Percentiles rank a stretch among this genome's conserved stretches.
These are phyloP conservation scores for Taiozyma sp. DNA, from an alignment of 1,139 yeast genomes.

Conservation along the genomic window DNA sequence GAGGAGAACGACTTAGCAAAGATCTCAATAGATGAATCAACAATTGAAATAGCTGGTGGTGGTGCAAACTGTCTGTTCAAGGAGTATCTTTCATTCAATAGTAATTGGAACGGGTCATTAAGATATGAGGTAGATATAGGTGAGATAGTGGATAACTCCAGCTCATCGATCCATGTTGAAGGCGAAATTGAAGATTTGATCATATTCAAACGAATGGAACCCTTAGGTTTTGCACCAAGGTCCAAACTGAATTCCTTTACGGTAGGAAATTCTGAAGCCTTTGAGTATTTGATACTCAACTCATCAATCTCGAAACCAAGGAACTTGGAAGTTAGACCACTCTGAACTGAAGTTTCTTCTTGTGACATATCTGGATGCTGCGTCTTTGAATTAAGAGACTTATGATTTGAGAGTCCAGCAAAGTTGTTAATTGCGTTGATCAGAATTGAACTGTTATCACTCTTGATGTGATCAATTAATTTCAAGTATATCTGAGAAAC, in stretches of 20 bases:
- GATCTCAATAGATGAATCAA: conserved; percentile 75
- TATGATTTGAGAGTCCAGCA: conserved; percentile 30
- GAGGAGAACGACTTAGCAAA: conserved; percentile 69
- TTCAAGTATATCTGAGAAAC: conserved; percentile 39
- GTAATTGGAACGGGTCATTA: conserved; percentile 35
- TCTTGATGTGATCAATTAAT: conserved; percentile 34
- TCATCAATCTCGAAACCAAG: conserved; percentile 7
- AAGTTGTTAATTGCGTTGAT: conserved; percentile 41
- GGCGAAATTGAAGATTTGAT: conserved; percentile 28
- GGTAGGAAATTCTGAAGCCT: background rate
- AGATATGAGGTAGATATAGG: conserved; percentile 36
- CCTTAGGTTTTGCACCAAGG: conserved; percentile 7
- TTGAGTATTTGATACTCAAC: conserved; percentile 2
- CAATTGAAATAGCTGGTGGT: conserved; percentile 47
- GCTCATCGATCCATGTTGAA: conserved; percentile 30
- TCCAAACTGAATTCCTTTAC: conserved; percentile 19
- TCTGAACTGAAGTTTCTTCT: background rate
- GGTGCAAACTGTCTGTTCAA: conserved; percentile 27
- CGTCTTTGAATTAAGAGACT: background rate
- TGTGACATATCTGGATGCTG: background rate
- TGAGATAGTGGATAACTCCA: conserved; percentile 29
- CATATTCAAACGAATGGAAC: conserved; percentile 23
- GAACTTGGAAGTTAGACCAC: conserved; percentile 7
- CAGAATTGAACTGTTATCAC: conserved; percentile 41
- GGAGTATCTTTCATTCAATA: conserved; percentile 25